Percentiles rank a stretch among this genome's conserved stretches.
These are phyloP conservation scores for Linderina pennispora DNA, from an alignment of 192 early-diverging fungal species.

Conservation along the genomic window DNA sequence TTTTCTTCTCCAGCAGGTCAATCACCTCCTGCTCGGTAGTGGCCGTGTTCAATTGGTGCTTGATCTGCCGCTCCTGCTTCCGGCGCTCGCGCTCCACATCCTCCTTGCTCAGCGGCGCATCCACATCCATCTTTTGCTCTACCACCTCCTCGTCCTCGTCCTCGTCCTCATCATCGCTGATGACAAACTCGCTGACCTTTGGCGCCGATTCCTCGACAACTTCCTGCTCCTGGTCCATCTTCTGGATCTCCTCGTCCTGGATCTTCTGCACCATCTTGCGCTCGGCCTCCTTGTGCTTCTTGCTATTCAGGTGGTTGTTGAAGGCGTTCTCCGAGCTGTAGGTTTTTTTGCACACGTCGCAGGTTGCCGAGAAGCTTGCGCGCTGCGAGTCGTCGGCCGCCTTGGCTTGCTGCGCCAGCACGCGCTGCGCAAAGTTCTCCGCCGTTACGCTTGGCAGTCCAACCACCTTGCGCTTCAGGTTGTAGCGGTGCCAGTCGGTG, in stretches of 20 bases:
- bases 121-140: constrained; percentile 16
- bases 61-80: constrained; percentile 38
- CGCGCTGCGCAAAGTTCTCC: constrained; percentile 76
- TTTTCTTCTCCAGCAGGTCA: constrained; percentile 78
- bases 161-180: constrained; percentile 38
- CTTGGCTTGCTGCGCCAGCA: constrained; percentile 58
- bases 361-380: constrained; percentile 38
- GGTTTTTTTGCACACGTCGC: constrained; percentile 54
- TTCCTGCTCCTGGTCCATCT: constrained; percentile 20
- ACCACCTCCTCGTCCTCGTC: constrained; percentile 14
- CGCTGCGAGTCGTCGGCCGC: constrained; percentile 36
- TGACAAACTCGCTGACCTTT: constrained; percentile 33
- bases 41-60: constrained; percentile 33
- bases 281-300: constrained; percentile 88
- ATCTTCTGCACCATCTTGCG: constrained; percentile 40
- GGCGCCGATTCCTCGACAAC: constrained; percentile 13
- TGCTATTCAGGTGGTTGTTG: constrained; percentile 85
- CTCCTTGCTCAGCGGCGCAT: neutral
- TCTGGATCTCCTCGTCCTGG: constrained; percentile 33
- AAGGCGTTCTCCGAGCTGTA: constrained; percentile 81
- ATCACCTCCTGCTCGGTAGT: constrained; percentile 59
- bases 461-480: constrained; percentile 94
- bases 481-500: constrained; percentile 99
- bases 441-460: constrained; percentile 77
- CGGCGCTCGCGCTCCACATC: constrained; percentile 23